phyloP scores from a whole-genome alignment of 352 stramenopile genomes.

The Pythium brachiatum region DNA sequence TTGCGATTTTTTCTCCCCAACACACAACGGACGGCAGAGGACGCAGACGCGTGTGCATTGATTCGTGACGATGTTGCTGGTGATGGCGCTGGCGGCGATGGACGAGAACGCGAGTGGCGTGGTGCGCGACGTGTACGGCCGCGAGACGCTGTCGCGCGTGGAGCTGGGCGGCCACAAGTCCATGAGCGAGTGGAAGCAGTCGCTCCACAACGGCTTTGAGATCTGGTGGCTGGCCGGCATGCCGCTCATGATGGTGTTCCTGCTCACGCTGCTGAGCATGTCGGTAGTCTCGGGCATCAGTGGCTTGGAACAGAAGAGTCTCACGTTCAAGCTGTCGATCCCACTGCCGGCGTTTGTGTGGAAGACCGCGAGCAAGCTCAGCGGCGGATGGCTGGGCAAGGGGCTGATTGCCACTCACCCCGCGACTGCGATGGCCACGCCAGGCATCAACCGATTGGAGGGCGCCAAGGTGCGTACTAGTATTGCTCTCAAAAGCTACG shows the following conservation, averaged over 20 bases:
- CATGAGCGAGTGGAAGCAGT: constrained; percentile 37
- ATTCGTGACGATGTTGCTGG: constrained; percentile 16
- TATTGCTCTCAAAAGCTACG: no score
- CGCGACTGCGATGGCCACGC: background rate
- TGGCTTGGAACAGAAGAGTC: constrained; percentile 45
- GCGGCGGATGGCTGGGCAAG: constrained; percentile 9
- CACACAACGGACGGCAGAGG: background rate
- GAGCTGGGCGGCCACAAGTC: constrained; percentile 28
- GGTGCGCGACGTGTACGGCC: constrained; percentile 50
- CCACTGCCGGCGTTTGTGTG: constrained; percentile 20
- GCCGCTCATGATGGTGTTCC: constrained; percentile 66
- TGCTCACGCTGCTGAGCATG: constrained; percentile 73
- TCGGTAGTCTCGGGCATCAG: constrained; percentile 60
- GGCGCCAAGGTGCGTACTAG: constrained; percentile 14
- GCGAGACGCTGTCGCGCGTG: constrained; percentile 54
- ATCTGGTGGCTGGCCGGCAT: constrained; percentile 85
- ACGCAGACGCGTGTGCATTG: background rate
- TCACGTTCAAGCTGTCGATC: constrained; percentile 25
- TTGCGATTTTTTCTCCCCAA: background rate
- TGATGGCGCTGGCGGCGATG: constrained; percentile 34
- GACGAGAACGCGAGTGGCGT: constrained; percentile 69
- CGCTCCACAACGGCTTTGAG: constrained; percentile 82
- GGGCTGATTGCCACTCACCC: background rate
- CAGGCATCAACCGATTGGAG: constrained; percentile 8
- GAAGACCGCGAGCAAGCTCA: constrained; percentile 1